Base-by-base conservation (phyloP, 1,284 basidiomycete genomes). In the Ganoderma resinaceum region DNA sequence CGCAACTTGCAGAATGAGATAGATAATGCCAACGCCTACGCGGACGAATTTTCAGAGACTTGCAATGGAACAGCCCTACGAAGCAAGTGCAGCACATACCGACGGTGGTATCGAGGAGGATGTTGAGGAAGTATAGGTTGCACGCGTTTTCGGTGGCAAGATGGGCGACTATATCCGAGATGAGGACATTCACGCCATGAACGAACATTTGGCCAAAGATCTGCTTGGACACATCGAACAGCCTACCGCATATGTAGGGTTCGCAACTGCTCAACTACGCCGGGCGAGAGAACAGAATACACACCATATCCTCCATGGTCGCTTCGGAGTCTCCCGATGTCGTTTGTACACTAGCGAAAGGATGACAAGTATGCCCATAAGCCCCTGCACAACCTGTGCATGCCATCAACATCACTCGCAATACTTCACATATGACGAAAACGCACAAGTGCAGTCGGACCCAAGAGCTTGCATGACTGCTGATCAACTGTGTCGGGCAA, bases 291-390 rank as follows among this genome's bases (percentile, higher is more conserved):
- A n/a, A 40, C 42, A 42, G 40, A 62, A 43, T 60, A 80, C 86
- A 69, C 72, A 93, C 95, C 97, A 99, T 82, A 98, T 96, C 76
- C 89, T 86, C 97, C 97, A 99, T 33, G 91, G 93, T 42, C 97
- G 88, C 77, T 91, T 95, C 23, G 91, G 91, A 58, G 85, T 85
- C 80, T 99, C 97, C 72, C 93, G 84, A 72, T 97, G 93, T 66
- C 97, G 86, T 79, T 99, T 99, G 78, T 91, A 91, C 1, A 98
- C 86, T 57, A 99, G 84, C 5, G 95, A 95, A 12, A 90, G 84
- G 58, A 98, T 86, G 38, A 98, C 96, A 35, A 99, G 80, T 26
- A 96, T 79, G 33, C 96, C 97, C 93, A 99, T 94, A 63, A 95
- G 83, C 3, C 80, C 91, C 79, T 96, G 95, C 23, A 94, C 92